Percentiles rank a stretch among this genome's conserved stretches.
These are phyloP conservation scores for Pseudotsuga menziesii DNA, from an alignment of 75 land plant genomes.

Conservation along the genomic window DNA sequence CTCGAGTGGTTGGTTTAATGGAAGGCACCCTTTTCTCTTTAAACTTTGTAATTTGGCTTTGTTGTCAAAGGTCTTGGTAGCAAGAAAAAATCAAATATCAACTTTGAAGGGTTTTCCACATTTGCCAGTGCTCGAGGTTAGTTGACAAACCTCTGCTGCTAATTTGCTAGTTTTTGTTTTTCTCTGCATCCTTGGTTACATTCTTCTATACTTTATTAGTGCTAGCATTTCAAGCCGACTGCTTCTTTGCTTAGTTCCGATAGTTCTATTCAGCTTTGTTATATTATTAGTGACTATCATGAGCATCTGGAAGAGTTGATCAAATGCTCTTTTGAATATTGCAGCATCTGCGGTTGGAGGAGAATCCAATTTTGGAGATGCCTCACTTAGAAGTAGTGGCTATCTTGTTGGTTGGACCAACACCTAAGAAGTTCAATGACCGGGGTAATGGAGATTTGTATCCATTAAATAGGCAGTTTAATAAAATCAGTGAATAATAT, in stretches of 20 bases:
- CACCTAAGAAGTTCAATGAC: constrained; percentile 91
- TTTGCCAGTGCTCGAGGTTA: constrained; percentile 89
- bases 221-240: background rate
- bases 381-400: constrained; percentile 90
- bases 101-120: constrained; percentile 89
- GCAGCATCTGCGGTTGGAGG: constrained; percentile 91
- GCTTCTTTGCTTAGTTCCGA: background rate
- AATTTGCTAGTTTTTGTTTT: background rate
- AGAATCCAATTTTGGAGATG: constrained; percentile 84
- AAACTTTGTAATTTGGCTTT: constrained; percentile 83
- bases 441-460: constrained; percentile 38
- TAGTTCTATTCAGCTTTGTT: background rate
- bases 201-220: background rate
- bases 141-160: background rate
- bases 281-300: background rate
- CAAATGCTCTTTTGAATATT: constrained; percentile 4
- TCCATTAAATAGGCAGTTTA: background rate
- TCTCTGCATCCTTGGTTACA: background rate
- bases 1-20: background rate
- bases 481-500: background rate
- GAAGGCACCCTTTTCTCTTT: constrained; percentile 29
- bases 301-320: background rate
- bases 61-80: constrained; percentile 76
- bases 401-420: constrained; percentile 83
- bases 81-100: constrained; percentile 92